Percentiles rank a stretch among this genome's conserved stretches.
These are phyloP conservation scores for Didymosphaeria variabile DNA, from an alignment of 2,329 filamentous ascomycete genomes.

Conservation along the genomic window DNA sequence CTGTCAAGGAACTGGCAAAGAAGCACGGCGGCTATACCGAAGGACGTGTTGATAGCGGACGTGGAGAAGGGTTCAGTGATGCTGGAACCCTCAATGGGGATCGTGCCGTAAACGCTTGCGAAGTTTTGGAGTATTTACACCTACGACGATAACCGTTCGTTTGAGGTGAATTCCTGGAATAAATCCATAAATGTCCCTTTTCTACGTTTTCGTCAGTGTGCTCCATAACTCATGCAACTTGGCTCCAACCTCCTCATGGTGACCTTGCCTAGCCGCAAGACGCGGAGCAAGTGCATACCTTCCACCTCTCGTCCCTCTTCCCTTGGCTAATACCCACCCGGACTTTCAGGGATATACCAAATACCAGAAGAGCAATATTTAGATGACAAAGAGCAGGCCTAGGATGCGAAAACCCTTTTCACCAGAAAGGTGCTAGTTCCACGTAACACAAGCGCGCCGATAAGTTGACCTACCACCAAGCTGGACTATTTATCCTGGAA, in stretches of 20 bases:
- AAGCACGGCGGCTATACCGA: conserved; percentile 15
- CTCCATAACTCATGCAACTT: conserved; percentile 21
- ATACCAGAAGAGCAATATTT: conserved; percentile 32
- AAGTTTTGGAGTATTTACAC: conserved; percentile 22
- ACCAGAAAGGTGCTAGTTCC: conserved; percentile 14
- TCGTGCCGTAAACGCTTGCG: conserved; percentile 24
- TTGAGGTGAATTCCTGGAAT: conserved; percentile 18
- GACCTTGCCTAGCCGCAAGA: conserved; percentile 17
- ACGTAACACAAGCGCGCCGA: conserved; percentile 13
- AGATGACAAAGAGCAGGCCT: conserved; percentile 17
- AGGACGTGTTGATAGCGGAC: conserved; percentile 11
- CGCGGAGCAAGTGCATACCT: conserved; percentile 35
- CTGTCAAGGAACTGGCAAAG: conserved; percentile 9
- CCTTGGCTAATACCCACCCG: conserved; percentile 27
- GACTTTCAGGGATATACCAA: conserved; percentile 29
- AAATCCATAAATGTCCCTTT: conserved; percentile 23
- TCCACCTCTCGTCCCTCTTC: conserved; percentile 52
- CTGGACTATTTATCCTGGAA: conserved; percentile 18
- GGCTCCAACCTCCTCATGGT: conserved; percentile 15
- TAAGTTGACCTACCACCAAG: conserved; percentile 15
- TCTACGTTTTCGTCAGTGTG: conserved; percentile 15
- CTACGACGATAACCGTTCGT: conserved; percentile 19
- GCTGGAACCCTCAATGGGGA: conserved; percentile 26
- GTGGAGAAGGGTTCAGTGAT: conserved; percentile 22
- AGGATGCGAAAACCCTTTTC: conserved; percentile 13